Evolutionary conservation across 148 eudicot genomes (phyloP).

Genomic region (Mesembryanthemum crystallinum): DNA sequence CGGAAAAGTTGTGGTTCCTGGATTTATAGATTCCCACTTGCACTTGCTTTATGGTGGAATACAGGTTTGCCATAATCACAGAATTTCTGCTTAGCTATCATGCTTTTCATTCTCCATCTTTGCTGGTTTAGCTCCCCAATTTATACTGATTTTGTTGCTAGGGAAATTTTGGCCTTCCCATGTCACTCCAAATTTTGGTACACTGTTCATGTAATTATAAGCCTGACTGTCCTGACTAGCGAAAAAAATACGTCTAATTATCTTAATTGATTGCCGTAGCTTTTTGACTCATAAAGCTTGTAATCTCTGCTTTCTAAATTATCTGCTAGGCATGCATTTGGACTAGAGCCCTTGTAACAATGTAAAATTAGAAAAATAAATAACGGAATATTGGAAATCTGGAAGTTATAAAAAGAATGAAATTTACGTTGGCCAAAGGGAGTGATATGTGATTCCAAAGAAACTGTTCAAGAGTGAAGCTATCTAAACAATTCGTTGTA

Average conservation of each 20-base stretch:
- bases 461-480: neutral
- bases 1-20: constrained; percentile 84
- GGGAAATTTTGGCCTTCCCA: neutral
- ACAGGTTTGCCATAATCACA: constrained; percentile 48
- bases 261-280: too few relatives aligned
- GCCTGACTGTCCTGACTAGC: neutral
- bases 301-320: neutral
- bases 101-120: neutral
- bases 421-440: neutral
- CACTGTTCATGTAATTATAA: neutral
- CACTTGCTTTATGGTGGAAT: constrained; percentile 86
- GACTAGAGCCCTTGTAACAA: neutral
- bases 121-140: neutral
- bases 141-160: too few relatives aligned
- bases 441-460: neutral
- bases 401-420: neutral
- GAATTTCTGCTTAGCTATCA: neutral
- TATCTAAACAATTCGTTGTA: neutral
- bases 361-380: too few relatives aligned
- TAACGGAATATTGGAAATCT: too few relatives aligned
- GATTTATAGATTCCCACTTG: constrained; percentile 91
- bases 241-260: too few relatives aligned
- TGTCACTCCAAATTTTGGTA: neutral
- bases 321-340: too few relatives aligned
- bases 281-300: neutral